Evolutionary conservation across 345 rosid genomes (phyloP).

Genomic region (Lumnitzera racemosa): DNA sequence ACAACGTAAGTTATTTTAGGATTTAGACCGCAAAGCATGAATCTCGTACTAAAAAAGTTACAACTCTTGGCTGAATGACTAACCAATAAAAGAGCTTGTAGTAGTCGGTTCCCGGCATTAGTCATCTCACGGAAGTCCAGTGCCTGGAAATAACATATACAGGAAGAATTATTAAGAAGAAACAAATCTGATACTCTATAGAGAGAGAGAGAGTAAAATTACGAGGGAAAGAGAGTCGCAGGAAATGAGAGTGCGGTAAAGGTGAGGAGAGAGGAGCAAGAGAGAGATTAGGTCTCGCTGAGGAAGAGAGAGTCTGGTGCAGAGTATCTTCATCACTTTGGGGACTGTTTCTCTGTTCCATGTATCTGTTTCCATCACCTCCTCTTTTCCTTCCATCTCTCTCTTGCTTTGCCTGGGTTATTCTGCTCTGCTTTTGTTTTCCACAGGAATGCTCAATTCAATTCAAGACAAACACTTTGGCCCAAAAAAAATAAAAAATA

Average conservation of each 20-base stretch:
- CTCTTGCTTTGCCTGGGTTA: too few relatives aligned
- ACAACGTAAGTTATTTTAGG: too few relatives aligned
- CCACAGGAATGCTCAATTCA: too few relatives aligned
- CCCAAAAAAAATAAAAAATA: too few relatives aligned
- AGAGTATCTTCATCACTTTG: conserved; percentile 60
- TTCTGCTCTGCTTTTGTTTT: too few relatives aligned
- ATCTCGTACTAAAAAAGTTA: too few relatives aligned
- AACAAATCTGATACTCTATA: not conserved
- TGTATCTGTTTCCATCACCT: conserved; percentile 19
- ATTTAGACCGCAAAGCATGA: too few relatives aligned
- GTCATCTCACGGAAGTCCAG: conserved; percentile 75
- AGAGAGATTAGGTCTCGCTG: conserved; percentile 66
- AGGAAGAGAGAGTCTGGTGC: conserved; percentile 53
- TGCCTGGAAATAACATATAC: conserved; percentile 32
- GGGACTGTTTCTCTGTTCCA: conserved; percentile 73
- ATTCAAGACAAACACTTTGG: too few relatives aligned
- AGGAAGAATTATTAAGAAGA: conserved; percentile 1
- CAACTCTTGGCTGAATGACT: not conserved
- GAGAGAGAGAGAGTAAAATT: conserved; percentile 4
- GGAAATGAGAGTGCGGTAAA: conserved; percentile 52
- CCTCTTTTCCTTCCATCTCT: conserved; percentile 8
- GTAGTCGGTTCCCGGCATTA: conserved; percentile 63
- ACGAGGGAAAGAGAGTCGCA: conserved; percentile 71
- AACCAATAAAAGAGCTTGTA: conserved; percentile 77
- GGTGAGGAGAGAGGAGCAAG: conserved; percentile 65